A percentile compares a stretch with the other conserved stretches of the same genome.
These are phyloP conservation scores for Adenanthera pavonina DNA, from an alignment of 306 rosid species.

Conservation along the genomic window DNA sequence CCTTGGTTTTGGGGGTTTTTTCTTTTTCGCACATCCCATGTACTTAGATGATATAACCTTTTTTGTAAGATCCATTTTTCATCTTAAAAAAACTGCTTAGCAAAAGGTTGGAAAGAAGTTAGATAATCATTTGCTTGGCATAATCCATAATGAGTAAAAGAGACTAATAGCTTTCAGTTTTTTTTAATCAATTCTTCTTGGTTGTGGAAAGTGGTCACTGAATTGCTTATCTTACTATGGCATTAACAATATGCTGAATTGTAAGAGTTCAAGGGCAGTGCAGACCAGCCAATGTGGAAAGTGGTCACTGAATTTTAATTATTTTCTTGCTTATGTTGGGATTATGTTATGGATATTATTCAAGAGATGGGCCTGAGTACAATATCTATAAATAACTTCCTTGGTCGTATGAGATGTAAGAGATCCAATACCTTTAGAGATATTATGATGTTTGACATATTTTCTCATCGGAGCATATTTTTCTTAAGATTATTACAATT, in stretches of 20 bases:
- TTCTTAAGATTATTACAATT: background rate
- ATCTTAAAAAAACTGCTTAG: background rate
- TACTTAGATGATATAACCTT: background rate
- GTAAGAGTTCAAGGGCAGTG: background rate
- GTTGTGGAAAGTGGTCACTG: constrained; percentile 9
- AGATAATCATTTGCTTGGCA: background rate
- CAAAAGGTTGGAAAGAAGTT: background rate
- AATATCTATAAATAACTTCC: background rate
- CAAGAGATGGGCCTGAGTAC: background rate
- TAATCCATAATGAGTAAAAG: background rate
- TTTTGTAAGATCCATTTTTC: background rate
- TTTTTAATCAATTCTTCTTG: background rate
- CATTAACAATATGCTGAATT: background rate
- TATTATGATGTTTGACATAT: background rate
- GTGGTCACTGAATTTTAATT: background rate
- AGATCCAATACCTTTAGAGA: background rate
- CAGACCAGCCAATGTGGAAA: background rate
- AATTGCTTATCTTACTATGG: background rate
- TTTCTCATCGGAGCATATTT: background rate
- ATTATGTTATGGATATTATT: background rate
- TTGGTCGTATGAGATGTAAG: background rate
- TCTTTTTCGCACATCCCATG: background rate
- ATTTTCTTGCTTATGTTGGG: background rate
- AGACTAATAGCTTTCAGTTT: background rate
- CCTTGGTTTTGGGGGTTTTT: constrained; percentile 1